Conservation (phyloP, 306 rosid genomes). For the Cucumis sativus region Cucumber_9930_V3 NC_026660.2:6436001-6436500, state of each 20-base stretch:
- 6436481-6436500: slow-evolving; percentile 62
- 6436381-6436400: slow-evolving; percentile 94
- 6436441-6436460: slow-evolving; percentile 76
- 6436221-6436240: slow-evolving; percentile 67
- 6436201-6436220: slow-evolving; percentile 92
- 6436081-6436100: background rate
- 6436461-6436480: slow-evolving; percentile 60
- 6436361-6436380: slow-evolving; percentile 99
- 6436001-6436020: slow-evolving; percentile 78
- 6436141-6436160: slow-evolving; percentile 84
- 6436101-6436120: background rate
- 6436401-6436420: slow-evolving; percentile 84
- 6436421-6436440: slow-evolving; percentile 81
- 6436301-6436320: slow-evolving; percentile 49
- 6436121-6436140: background rate
- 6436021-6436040: slow-evolving; percentile 40
- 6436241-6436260: slow-evolving; percentile 89
- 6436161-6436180: slow-evolving; percentile 79
- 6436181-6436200: slow-evolving; percentile 94
- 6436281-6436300: slow-evolving; percentile 60
- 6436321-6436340: slow-evolving; percentile 36
- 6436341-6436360: slow-evolving; percentile 39
- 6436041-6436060: background rate
- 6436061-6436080: background rate
- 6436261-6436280: slow-evolving; percentile 90